Evolutionary conservation across 257 asterid species (phyloP).

Genomic region (Fraxinus anomala): DNA sequence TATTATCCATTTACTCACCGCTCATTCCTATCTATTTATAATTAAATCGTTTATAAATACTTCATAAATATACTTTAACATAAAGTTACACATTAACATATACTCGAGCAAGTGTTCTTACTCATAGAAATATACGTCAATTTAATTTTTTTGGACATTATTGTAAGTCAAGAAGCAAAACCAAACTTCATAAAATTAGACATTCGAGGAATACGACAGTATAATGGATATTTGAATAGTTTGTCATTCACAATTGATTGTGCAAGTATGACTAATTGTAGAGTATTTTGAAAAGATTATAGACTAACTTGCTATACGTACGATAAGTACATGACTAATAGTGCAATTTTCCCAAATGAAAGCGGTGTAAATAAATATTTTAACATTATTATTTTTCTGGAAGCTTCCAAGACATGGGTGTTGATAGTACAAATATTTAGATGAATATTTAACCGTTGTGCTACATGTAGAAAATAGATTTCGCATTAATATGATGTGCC

Average conservation of each 20-base stretch:
- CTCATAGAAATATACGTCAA: too few species aligned
- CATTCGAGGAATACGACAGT: neutral
- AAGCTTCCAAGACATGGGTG: conserved; percentile 38
- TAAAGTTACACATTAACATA: too few species aligned
- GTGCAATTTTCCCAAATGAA: neutral
- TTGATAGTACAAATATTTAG: neutral
- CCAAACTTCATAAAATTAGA: neutral
- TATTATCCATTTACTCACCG: too few species aligned
- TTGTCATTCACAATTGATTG: neutral
- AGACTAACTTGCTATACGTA: neutral
- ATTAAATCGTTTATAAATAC: too few species aligned
- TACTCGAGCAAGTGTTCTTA: too few species aligned
- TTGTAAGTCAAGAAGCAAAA: neutral
- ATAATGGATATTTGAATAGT: neutral
- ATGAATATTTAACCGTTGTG: too few species aligned
- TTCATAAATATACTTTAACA: neutral
- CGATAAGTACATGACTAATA: neutral
- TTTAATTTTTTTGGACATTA: too few species aligned
- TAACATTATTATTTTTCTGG: neutral
- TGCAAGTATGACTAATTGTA: neutral
- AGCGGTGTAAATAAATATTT: too few species aligned
- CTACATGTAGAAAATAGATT: too few species aligned
- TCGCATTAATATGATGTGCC: too few species aligned
- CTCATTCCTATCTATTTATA: too few species aligned
- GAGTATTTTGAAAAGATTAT: neutral